These are phyloP conservation scores for Cydonia oblonga DNA, from an alignment of 331 rosid species.

Conservation along the genomic window DNA sequence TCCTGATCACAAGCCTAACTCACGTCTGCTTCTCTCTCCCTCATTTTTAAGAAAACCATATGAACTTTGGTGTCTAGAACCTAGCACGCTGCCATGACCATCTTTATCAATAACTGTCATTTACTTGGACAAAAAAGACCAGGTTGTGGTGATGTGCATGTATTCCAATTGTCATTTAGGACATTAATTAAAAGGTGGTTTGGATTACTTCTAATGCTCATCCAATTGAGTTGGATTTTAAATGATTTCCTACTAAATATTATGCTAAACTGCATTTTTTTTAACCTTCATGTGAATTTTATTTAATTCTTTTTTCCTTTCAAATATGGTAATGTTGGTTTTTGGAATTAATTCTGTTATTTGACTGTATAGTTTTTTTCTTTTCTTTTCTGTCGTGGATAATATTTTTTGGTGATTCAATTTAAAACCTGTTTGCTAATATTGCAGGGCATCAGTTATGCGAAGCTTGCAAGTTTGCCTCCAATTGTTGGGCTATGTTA, in stretches of 20 bases:
- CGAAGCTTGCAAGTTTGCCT: slow-evolving; percentile 94
- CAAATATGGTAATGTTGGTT: not conserved
- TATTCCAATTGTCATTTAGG: not conserved
- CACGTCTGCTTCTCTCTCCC: not conserved
- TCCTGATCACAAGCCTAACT: not conserved
- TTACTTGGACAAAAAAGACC: not conserved
- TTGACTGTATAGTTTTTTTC: not conserved
- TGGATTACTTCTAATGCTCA: not conserved
- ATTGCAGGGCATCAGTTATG: slow-evolving; percentile 92
- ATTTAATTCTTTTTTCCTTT: not conserved
- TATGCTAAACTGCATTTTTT: not conserved
- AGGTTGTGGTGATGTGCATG: slow-evolving; percentile 4
- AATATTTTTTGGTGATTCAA: not conserved
- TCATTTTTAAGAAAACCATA: too few species aligned
- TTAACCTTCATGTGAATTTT: not conserved
- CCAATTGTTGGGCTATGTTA: slow-evolving; percentile 84
- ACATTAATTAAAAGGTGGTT: not conserved
- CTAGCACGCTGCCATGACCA: not conserved
- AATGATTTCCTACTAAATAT: not conserved
- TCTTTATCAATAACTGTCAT: not conserved
- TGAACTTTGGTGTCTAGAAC: not conserved
- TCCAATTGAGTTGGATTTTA: not conserved
- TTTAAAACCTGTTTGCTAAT: not conserved
- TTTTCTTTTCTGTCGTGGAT: not conserved
- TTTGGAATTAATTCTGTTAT: too few species aligned